A percentile compares a stretch with the other conserved stretches of the same genome.
These are phyloP conservation scores for Chaetomiaceae sp. DNA, from an alignment of 2,329 filamentous ascomycete genomes.

Conservation along the genomic window DNA sequence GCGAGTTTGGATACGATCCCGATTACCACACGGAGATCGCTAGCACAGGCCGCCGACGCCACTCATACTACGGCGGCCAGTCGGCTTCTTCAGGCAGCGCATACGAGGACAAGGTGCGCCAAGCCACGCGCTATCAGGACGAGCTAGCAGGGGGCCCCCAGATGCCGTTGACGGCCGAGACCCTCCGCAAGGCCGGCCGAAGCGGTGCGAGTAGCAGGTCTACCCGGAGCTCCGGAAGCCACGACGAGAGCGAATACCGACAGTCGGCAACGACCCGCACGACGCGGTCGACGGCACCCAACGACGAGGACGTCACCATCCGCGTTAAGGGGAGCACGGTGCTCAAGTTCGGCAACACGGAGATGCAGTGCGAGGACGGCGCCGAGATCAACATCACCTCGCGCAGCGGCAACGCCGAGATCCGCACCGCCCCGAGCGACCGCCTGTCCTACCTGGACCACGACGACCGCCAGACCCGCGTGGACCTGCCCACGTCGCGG, in stretches of 20 bases:
- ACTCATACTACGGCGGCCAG: slow-evolving; percentile 36
- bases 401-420: slow-evolving; percentile 29
- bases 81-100: slow-evolving; percentile 30
- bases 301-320: slow-evolving; percentile 56
- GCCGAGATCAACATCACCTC: slow-evolving; percentile 52
- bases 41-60: slow-evolving; percentile 27
- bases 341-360: slow-evolving; percentile 49
- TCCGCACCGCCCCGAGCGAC: slow-evolving; percentile 45
- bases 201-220: slow-evolving; percentile 49
- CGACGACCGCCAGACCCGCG: slow-evolving; percentile 41
- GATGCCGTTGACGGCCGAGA: slow-evolving; percentile 49
- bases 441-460: slow-evolving; percentile 43
- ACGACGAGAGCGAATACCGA: slow-evolving; percentile 57
- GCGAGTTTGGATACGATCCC: slow-evolving; percentile 34
- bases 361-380: slow-evolving; percentile 53
- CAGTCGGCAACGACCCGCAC: slow-evolving; percentile 57
- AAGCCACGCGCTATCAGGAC: slow-evolving; percentile 48
- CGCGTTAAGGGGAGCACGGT: slow-evolving; percentile 51
- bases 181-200: slow-evolving; percentile 45
- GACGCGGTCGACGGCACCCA: slow-evolving; percentile 42
- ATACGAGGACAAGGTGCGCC: slow-evolving; percentile 37
- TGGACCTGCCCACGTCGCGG: slow-evolving; percentile 41
- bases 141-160: slow-evolving; percentile 40
- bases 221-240: slow-evolving; percentile 53
- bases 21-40: slow-evolving; percentile 38